Evolutionary conservation across 495 filamentous ascomycete species (phyloP), one percentile per base, ranked within the genome.

Genomic region (Podospora pseudopauciseta): DNA sequence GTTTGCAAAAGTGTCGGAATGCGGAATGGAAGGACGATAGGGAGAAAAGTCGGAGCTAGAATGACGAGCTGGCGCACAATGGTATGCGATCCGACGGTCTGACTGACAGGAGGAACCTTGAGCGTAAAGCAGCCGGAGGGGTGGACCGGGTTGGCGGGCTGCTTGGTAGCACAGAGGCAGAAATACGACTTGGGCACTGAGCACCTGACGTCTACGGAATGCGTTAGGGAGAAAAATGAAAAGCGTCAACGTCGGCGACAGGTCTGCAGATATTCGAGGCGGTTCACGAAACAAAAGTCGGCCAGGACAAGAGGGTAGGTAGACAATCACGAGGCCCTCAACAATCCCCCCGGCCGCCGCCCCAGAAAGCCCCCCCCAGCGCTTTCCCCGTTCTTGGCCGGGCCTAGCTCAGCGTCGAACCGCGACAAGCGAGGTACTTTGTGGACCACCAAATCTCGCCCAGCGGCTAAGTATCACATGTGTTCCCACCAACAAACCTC

Each of bases 251-350:
- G 34, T 56, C 18, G 64, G 57, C 49, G 27, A 26, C n/a, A 53
- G 32, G 30, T 15, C 18, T 23, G 39, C 39, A 49, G 39, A 49
- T 2, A 49, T 49, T 11, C 26, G 63, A 65, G 67, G 26, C 34
- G 68, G 55, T 49, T 49, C 39, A 49, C 39, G 13, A 49, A 49
- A 49, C 39, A 49, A 49, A 49, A 49, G 39, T 49, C 39, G 65
- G 63, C 56, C 61, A 65, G 68, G 61, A 68, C 65, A 61, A 66
- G 67, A 71, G 69, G 62, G 18, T 32, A 58, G 30, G 26, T 63
- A 56, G 55, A 60, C 28, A 74, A 76, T 76, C 74, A 76, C 74
- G 72, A 76, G 73, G 73, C 30, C 49, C 54, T 76, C 74, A 76
- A 76, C 74, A 76, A 76, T 73, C 72, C 70, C 72, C 70, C 67